Evolutionary conservation across 1,284 basidiomycete genomes (phyloP).

Genomic region (Fomitopsis schrenkii): DNA sequence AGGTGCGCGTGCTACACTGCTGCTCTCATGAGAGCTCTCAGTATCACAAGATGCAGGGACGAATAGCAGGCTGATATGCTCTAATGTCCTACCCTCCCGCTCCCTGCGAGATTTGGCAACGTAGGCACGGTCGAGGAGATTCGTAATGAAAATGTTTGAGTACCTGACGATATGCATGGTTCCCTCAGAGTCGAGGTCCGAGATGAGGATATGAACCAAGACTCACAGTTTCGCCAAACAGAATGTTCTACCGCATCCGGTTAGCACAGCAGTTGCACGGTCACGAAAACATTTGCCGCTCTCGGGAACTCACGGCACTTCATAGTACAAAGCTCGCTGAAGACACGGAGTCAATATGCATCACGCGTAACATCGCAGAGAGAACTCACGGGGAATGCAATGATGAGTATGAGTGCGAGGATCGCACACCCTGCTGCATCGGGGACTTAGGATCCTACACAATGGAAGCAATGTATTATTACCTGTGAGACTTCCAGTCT

Average conservation of each 20-base stretch:
- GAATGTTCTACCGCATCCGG: too few relatives aligned
- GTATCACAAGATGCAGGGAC: too few relatives aligned
- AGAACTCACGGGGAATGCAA: not conserved
- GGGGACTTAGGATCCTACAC: not conserved
- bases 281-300: not conserved
- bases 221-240: too few relatives aligned
- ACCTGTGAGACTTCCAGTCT: not conserved
- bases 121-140: not conserved
- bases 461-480: not conserved
- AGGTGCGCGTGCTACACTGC: too few relatives aligned
- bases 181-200: too few relatives aligned
- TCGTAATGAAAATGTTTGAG: not conserved
- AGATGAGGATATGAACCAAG: too few relatives aligned
- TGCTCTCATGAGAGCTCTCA: too few relatives aligned
- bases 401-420: not conserved
- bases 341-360: not conserved
- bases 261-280: too few relatives aligned
- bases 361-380: not conserved
- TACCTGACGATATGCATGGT: not conserved
- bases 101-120: not conserved
- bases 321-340: not conserved
- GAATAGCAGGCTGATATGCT: not conserved
- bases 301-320: not conserved
- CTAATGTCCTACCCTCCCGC: not conserved
- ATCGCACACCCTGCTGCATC: not conserved